A percentile compares a stretch with the other conserved stretches of the same genome.
These are phyloP conservation scores for Colletotrichum viniferum DNA, from an alignment of 2,329 filamentous ascomycete genomes.

Conservation along the genomic window DNA sequence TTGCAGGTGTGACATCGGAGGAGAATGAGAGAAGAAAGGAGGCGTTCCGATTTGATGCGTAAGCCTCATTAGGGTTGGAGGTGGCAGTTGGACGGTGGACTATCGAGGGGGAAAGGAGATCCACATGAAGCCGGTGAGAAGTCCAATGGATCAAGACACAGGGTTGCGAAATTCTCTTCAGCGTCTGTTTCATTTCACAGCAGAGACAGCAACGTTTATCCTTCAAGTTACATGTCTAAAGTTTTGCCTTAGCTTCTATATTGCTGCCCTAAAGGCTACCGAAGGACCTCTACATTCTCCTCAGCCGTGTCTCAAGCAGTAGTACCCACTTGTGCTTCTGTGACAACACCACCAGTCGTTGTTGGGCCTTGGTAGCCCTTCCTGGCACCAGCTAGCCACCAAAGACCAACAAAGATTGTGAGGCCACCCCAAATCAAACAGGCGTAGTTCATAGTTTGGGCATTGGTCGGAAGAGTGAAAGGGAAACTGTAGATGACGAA, in stretches of 20 bases:
- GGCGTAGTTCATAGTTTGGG: slow-evolving; percentile 58
- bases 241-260: background rate
- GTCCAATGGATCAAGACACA: background rate
- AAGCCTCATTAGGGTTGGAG: background rate
- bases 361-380: slow-evolving; percentile 24
- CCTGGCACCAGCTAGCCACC: slow-evolving; percentile 42
- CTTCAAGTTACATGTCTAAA: background rate
- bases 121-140: background rate
- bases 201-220: background rate
- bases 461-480: slow-evolving; percentile 46
- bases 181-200: background rate
- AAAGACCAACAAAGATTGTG: slow-evolving; percentile 40
- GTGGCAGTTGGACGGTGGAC: background rate
- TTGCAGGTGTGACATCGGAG: background rate
- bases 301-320: background rate
- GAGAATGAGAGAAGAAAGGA: background rate
- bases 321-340: background rate
- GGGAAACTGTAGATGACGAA: slow-evolving; percentile 70
- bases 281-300: background rate
- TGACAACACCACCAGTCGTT: slow-evolving; percentile 13
- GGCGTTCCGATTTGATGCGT: background rate
- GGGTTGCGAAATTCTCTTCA: background rate
- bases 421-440: slow-evolving; percentile 48
- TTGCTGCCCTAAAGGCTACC: background rate
- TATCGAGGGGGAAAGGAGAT: background rate